Evolutionary conservation across 2,329 filamentous ascomycete species (phyloP).

Genomic region (Tolypocladium sp.): DNA sequence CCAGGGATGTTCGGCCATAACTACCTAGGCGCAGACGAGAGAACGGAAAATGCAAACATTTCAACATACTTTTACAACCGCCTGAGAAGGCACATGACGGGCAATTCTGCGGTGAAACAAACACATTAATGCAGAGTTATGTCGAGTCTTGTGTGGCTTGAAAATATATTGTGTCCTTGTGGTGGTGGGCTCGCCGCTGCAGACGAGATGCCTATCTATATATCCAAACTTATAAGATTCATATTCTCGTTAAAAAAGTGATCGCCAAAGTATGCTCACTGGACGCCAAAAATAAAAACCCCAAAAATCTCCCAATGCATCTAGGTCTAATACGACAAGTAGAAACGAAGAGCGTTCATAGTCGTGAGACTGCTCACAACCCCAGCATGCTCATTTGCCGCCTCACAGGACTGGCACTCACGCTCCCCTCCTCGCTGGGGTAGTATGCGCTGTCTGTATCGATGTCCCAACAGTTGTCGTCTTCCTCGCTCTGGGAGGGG

Average conservation of each 20-base stretch:
- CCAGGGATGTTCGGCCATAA: background rate
- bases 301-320: background rate
- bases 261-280: background rate
- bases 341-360: background rate
- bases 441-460: constrained; percentile 74
- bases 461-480: constrained; percentile 75
- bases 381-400: constrained; percentile 67
- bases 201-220: background rate
- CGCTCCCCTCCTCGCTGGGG: constrained; percentile 64
- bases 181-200: background rate
- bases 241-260: background rate
- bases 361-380: constrained; percentile 11
- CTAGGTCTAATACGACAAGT: background rate
- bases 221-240: background rate
- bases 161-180: background rate
- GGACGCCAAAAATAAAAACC: background rate
- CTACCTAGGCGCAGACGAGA: background rate
- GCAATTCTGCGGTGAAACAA: background rate
- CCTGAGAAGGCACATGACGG: too few relatives aligned
- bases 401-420: constrained; percentile 56
- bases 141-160: background rate
- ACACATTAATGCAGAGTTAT: background rate
- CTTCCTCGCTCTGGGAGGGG: constrained; percentile 39
- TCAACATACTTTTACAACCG: too few relatives aligned
- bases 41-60: background rate